Percentiles rank a stretch among this genome's conserved stretches.
Conservation (phyloP, 352 stramenopile species). For the Phytophthora hybrid region DNA sequence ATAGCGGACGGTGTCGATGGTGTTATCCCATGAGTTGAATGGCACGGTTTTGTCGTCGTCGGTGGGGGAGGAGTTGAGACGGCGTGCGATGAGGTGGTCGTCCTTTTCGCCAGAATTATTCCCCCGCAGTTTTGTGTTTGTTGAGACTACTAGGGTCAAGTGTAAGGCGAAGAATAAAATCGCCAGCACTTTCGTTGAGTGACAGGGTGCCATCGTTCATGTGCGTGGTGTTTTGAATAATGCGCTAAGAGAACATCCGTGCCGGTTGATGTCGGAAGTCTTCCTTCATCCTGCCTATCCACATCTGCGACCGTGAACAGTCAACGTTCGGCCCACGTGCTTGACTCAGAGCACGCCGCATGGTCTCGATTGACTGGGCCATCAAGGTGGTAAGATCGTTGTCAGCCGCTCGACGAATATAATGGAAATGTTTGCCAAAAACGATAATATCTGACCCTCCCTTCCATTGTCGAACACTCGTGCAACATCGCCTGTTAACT, state of each 20-base stretch:
- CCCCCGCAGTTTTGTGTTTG: background rate
- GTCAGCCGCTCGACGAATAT: background rate
- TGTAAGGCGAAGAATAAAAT: background rate
- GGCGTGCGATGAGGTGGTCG: background rate
- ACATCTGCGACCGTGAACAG: background rate
- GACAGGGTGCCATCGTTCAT: background rate
- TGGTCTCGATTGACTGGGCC: background rate
- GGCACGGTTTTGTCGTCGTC: conserved; percentile 39
- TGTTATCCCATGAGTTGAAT: conserved; percentile 44
- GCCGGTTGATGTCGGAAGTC: background rate
- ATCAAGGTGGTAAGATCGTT: background rate
- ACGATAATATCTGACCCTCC: too few relatives aligned
- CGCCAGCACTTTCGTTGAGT: background rate
- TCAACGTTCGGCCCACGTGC: background rate
- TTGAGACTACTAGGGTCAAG: background rate
- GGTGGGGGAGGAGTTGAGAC: background rate
- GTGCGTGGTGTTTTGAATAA: background rate
- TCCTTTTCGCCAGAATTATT: background rate
- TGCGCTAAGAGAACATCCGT: background rate
- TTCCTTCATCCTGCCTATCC: background rate
- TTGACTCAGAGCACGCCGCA: background rate
- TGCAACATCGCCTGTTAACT: too few relatives aligned
- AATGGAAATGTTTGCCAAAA: too few relatives aligned
- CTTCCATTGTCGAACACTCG: too few relatives aligned
- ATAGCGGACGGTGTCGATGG: conserved; percentile 54